These are phyloP conservation scores for Triticum aestivum DNA, from an alignment of 176 grass and related monocot species.

Conservation along the genomic window IWGSC_CS_RefSeq_v2.1 NC_057794.1:9006945-9007444, in stretches of 20 bases:
- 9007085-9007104: neutral
- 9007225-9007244: neutral
- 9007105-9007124: neutral
- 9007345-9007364: neutral
- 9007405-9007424: too few species aligned
- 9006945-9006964: too few species aligned
- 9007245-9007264: neutral
- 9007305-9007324: neutral
- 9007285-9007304: neutral
- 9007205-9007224: neutral
- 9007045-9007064: too few species aligned
- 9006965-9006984: too few species aligned
- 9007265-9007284: neutral
- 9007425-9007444: too few species aligned
- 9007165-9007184: neutral
- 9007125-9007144: neutral
- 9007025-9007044: too few species aligned
- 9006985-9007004: too few species aligned
- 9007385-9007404: too few species aligned
- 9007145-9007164: too few species aligned
- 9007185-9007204: neutral
- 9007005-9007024: too few species aligned
- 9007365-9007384: too few species aligned
- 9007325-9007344: neutral
- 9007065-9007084: neutral